Percentiles rank a stretch among this genome's conserved stretches.
phyloP scores from a whole-genome alignment of 75 land plant genomes.

The Gnetum montanum region DNA sequence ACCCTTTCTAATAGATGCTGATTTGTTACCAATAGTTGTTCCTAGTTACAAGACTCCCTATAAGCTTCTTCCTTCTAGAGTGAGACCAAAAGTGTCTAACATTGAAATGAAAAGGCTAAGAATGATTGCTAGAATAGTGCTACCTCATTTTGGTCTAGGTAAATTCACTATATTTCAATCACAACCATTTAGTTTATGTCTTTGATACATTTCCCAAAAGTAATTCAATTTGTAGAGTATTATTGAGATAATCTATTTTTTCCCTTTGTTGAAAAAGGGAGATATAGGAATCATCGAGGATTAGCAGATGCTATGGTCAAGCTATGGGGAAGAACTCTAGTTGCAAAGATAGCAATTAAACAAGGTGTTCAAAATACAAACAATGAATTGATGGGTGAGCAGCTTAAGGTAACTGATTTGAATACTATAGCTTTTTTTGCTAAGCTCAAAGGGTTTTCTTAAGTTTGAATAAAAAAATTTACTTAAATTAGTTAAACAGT shows the following conservation, averaged over 20 bases:
- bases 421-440: background rate
- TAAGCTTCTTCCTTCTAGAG: conserved; percentile 25
- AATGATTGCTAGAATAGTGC: conserved; percentile 23
- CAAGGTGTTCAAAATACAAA: conserved; percentile 84
- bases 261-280: conserved; percentile 37
- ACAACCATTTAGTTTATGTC: background rate
- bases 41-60: conserved; percentile 25
- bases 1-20: conserved; percentile 46
- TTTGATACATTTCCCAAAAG: background rate
- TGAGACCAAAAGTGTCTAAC: conserved; percentile 18
- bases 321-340: conserved; percentile 91
- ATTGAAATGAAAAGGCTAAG: conserved; percentile 31
- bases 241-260: background rate
- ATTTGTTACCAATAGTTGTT: conserved; percentile 35
- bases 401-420: conserved; percentile 58
- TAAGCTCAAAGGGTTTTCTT: no score
- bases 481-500: no score
- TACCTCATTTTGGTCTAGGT: conserved; percentile 48
- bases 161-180: no score
- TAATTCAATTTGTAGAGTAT: background rate
- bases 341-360: conserved; percentile 91
- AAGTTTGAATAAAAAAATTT: no score
- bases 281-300: conserved; percentile 80
- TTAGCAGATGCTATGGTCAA: conserved; percentile 82
- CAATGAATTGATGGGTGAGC: conserved; percentile 82